phyloP scores from a whole-genome alignment of 2,329 filamentous ascomycete species.

The Diaporthe ilicicola region DNA sequence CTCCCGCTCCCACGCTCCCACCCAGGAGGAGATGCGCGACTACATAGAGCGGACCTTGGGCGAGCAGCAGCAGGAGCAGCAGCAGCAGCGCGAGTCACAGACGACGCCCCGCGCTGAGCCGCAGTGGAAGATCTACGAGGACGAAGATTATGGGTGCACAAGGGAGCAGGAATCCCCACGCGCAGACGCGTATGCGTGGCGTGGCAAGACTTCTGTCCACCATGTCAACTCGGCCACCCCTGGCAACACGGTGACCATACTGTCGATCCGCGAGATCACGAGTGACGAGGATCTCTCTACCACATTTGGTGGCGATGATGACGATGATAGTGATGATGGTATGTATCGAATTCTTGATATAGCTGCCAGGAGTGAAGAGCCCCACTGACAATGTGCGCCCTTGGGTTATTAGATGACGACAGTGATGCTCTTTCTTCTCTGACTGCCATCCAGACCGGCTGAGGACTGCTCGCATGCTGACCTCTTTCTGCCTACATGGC shows the following conservation, averaged over 20 bases:
- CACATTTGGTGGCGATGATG: not conserved
- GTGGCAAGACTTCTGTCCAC: constrained; percentile 28
- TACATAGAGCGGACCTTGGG: not conserved
- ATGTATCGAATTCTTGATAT: not conserved
- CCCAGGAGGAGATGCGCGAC: constrained; percentile 3
- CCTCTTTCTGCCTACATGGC: constrained; percentile 9
- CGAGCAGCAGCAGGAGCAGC: not conserved
- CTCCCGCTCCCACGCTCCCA: constrained; percentile 16
- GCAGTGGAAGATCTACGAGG: constrained; percentile 30
- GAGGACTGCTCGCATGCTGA: not conserved
- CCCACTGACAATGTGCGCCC: not conserved
- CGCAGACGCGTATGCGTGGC: constrained; percentile 3
- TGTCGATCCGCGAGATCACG: constrained; percentile 31
- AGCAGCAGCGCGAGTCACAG: not conserved
- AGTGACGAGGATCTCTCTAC: constrained; percentile 20
- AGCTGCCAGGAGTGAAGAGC: not conserved
- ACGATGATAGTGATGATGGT: constrained; percentile 12
- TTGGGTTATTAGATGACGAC: not conserved
- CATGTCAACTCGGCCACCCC: not conserved
- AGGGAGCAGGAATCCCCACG: not conserved
- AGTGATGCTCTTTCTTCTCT: constrained; percentile 9
- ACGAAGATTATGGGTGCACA: constrained; percentile 9
- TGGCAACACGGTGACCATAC: constrained; percentile 23
- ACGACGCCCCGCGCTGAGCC: not conserved
- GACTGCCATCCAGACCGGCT: constrained; percentile 21